phyloP scores from a whole-genome alignment of 441 rosid species.

The Omphalea diandra region DNA sequence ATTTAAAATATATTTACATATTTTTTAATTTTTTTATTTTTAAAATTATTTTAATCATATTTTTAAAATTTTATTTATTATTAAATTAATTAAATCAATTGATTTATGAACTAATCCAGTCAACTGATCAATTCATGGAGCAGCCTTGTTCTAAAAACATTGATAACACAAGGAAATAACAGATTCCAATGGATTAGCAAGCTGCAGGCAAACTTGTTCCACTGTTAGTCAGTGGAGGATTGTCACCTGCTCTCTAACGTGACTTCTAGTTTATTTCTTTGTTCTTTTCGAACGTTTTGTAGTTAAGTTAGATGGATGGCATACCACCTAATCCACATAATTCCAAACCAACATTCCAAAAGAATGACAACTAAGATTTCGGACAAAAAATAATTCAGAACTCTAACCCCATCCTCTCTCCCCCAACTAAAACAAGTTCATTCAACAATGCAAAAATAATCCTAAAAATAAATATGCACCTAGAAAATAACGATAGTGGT shows the following conservation, averaged over 20 bases:
- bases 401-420: no score
- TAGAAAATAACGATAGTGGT: neutral
- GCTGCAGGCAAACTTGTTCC: constrained; percentile 21
- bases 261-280: neutral
- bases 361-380: constrained; percentile 47
- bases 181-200: constrained; percentile 2
- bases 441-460: neutral
- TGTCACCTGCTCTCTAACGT: constrained; percentile 25
- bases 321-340: constrained; percentile 39
- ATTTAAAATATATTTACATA: no score
- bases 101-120: no score
- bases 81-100: no score
- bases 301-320: constrained; percentile 24
- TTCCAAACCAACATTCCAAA: constrained; percentile 52
- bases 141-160: no score
- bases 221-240: neutral
- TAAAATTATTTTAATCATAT: no score
- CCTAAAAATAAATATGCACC: neutral
- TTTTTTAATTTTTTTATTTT: no score
- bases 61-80: no score
- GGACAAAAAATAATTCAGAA: constrained; percentile 13
- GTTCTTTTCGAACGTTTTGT: neutral
- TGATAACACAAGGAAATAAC: neutral
- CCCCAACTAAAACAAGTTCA: constrained; percentile 36
- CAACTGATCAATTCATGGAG: no score